Evolutionary conservation across 2,329 filamentous ascomycete species (phyloP).

Genomic region (Madurella fahalii): DNA sequence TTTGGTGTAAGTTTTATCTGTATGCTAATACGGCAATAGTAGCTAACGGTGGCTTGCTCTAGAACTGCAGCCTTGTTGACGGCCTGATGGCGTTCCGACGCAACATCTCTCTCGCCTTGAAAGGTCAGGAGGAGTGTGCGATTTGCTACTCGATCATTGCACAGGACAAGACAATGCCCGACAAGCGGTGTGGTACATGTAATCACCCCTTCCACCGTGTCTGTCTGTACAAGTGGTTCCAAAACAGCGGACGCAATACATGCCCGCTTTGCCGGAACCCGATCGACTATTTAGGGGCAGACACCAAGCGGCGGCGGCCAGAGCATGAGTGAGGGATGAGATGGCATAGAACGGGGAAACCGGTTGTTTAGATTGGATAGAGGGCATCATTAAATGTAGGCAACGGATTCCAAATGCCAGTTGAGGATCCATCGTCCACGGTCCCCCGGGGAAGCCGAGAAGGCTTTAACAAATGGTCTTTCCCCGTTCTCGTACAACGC

Average conservation of each 20-base stretch:
- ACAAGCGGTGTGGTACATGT: conserved; percentile 88
- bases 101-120: conserved; percentile 82
- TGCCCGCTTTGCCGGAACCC: conserved; percentile 91
- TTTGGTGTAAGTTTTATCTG: conserved; percentile 58
- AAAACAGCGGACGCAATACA: conserved; percentile 83
- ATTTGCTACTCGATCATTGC: conserved; percentile 97
- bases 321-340: conserved; percentile 17
- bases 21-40: background rate
- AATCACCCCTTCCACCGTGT: conserved; percentile 88
- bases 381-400: too few species aligned
- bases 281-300: conserved; percentile 56
- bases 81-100: conserved; percentile 79
- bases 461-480: too few species aligned
- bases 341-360: too few species aligned
- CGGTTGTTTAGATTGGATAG: too few species aligned
- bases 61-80: conserved; percentile 82
- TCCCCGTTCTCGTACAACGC: too few species aligned
- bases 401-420: too few species aligned
- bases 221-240: conserved; percentile 97
- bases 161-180: conserved; percentile 81
- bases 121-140: conserved; percentile 90
- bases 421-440: too few species aligned
- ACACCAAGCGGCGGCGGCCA: conserved; percentile 20
- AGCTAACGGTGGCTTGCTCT: background rate
- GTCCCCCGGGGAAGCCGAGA: too few species aligned